phyloP scores from a whole-genome alignment of 2,329 filamentous ascomycete species.

The Bertia moriformis region DNA sequence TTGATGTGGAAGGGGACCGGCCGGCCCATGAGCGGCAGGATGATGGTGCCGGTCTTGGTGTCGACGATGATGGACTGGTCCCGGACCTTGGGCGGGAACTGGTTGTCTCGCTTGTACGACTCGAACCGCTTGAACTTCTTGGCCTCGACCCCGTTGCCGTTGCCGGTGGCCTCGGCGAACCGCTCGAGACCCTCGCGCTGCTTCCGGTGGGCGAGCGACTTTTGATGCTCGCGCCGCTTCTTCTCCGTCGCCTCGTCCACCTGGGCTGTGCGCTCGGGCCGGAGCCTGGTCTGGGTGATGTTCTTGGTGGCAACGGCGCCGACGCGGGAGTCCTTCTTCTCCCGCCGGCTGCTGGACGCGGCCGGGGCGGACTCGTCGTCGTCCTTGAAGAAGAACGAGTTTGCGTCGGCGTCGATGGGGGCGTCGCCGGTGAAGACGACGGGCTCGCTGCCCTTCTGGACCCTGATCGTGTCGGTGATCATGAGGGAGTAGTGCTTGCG shows the following conservation, averaged over 20 bases:
- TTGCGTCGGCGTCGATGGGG: constrained; percentile 77
- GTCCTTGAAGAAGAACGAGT: constrained; percentile 97
- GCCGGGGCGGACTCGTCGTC: constrained; percentile 81
- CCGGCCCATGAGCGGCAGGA: constrained; percentile 91
- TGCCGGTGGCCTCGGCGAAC: constrained; percentile 73
- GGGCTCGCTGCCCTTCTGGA: constrained; percentile 61
- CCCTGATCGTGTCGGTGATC: constrained; percentile 83
- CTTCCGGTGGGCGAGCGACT: constrained; percentile 73
- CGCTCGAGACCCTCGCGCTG: constrained; percentile 74
- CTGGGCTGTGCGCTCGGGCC: constrained; percentile 78
- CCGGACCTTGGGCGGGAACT: constrained; percentile 68
- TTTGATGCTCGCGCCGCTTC: constrained; percentile 79
- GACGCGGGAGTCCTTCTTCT: constrained; percentile 70
- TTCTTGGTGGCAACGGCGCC: constrained; percentile 87
- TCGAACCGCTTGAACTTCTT: constrained; percentile 99
- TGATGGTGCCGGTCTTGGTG: constrained; percentile 73
- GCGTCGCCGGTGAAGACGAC: constrained; percentile 90
- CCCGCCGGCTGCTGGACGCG: constrained; percentile 76
- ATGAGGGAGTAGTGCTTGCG: constrained; percentile 80
- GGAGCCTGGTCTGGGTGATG: constrained; percentile 82
- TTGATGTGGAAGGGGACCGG: constrained; percentile 95
- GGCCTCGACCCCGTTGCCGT: constrained; percentile 76
- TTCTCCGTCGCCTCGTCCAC: constrained; percentile 82
- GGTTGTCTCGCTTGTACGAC: constrained; percentile 95
- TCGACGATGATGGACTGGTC: constrained; percentile 86